Conservation (phyloP, 2,329 filamentous ascomycete genomes). For the Nannizziopsis barbatae region DNA sequence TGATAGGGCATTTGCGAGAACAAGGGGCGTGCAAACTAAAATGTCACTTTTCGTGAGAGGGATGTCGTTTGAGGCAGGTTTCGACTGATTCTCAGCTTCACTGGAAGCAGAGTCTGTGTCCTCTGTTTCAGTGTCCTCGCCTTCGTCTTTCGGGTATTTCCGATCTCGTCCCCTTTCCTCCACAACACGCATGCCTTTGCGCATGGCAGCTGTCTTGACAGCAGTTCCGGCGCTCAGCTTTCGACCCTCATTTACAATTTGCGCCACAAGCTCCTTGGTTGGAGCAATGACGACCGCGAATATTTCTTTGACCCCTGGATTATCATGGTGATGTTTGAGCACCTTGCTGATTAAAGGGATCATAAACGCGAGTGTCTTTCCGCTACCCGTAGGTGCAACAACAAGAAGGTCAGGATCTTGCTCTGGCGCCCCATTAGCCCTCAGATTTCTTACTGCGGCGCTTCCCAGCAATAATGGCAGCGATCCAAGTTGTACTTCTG, state of each 20-base stretch:
- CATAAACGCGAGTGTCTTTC: conserved; percentile 88
- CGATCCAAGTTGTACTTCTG: conserved; percentile 83
- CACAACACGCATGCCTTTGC: conserved; percentile 66
- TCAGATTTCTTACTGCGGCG: conserved; percentile 20
- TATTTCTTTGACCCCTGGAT: conserved; percentile 47
- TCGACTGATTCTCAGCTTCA: conserved; percentile 7
- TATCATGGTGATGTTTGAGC: conserved; percentile 42
- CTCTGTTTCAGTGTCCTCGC: conserved; percentile 24
- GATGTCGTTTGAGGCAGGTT: conserved; percentile 18
- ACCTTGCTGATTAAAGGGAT: conserved; percentile 76
- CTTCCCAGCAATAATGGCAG: conserved; percentile 61
- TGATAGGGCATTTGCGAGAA: conserved; percentile 63
- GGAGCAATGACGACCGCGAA: conserved; percentile 64
- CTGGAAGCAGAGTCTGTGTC: conserved; percentile 17
- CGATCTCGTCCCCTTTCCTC: conserved; percentile 35
- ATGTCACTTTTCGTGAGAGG: conserved; percentile 60
- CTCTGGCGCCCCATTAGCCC: conserved; percentile 11
- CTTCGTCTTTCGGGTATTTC: conserved; percentile 31
- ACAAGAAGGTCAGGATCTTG: conserved; percentile 63
- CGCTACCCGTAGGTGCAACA: conserved; percentile 88
- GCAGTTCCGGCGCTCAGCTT: conserved; percentile 70
- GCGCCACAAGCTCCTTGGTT: conserved; percentile 68
- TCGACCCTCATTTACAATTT: conserved; percentile 70
- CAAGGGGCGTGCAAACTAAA: conserved; percentile 66
- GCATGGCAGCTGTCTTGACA: conserved; percentile 68